Evolutionary conservation across 805 yeast species (phyloP).

Genomic region (Teunomyces stri): DNA sequence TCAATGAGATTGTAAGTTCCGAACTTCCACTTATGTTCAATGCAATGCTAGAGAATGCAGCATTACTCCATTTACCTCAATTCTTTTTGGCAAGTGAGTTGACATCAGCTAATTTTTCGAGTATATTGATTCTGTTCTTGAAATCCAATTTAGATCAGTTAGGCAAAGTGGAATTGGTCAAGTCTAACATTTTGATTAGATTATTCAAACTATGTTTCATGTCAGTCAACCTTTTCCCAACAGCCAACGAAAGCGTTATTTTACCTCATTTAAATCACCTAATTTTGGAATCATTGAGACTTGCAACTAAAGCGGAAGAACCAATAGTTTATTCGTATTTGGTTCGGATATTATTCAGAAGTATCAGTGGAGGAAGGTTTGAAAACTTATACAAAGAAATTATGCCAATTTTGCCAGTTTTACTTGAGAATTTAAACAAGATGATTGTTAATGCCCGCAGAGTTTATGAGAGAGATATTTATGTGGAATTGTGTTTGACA

Average conservation of each 20-base stretch:
- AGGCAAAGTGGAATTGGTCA: slow-evolving; percentile 75
- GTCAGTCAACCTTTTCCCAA: slow-evolving; percentile 91
- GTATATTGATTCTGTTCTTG: slow-evolving; percentile 74
- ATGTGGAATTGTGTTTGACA: slow-evolving; percentile 90
- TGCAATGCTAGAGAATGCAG: slow-evolving; percentile 77
- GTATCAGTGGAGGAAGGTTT: slow-evolving; percentile 96
- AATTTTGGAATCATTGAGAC: slow-evolving; percentile 73
- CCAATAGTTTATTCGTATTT: slow-evolving; percentile 88
- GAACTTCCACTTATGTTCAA: slow-evolving; percentile 78
- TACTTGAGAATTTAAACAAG: slow-evolving; percentile 81
- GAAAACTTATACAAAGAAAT: slow-evolving; percentile 91
- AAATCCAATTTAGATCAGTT: slow-evolving; percentile 69
- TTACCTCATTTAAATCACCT: slow-evolving; percentile 84
- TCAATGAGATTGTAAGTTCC: slow-evolving; percentile 82
- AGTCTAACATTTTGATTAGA: slow-evolving; percentile 77
- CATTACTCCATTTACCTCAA: slow-evolving; percentile 87
- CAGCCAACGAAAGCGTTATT: slow-evolving; percentile 80
- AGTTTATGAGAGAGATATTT: slow-evolving; percentile 89
- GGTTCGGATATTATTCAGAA: slow-evolving; percentile 84
- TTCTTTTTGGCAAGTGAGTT: slow-evolving; percentile 90
- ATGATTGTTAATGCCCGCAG: slow-evolving; percentile 79
- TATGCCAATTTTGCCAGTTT: slow-evolving; percentile 82
- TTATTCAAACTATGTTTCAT: slow-evolving; percentile 90
- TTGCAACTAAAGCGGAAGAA: slow-evolving; percentile 82
- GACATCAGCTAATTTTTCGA: slow-evolving; percentile 90